A percentile compares a stretch with the other conserved stretches of the same genome.
phyloP scores from a whole-genome alignment of 441 rosid genomes.

The Pelargonium cotyledonis region DNA sequence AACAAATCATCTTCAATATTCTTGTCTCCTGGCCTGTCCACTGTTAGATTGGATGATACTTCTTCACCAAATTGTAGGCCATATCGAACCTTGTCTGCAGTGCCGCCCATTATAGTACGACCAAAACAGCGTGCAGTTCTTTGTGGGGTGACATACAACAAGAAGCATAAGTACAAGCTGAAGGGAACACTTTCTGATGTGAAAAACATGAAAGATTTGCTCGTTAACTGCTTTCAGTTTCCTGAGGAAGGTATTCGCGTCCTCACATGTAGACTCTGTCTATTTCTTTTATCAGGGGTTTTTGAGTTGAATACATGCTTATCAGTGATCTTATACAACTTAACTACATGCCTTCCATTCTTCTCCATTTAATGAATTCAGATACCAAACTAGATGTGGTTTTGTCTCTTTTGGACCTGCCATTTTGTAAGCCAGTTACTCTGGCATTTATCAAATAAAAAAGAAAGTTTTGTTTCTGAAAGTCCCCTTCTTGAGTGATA shows the following conservation, averaged over 20 bases:
- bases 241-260: constrained; percentile 17
- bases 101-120: background rate
- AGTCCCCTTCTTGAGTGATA: background rate
- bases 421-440: background rate
- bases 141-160: constrained; percentile 17
- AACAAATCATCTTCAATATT: background rate
- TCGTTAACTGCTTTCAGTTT: constrained; percentile 17
- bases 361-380: no score
- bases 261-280: constrained; percentile 18
- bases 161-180: constrained; percentile 19
- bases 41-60: background rate
- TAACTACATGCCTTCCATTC: no score
- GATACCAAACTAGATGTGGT: no score
- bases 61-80: background rate
- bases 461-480: background rate
- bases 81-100: background rate
- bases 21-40: background rate
- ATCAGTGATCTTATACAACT: constrained; percentile 26
- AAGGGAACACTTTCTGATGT: constrained; percentile 22
- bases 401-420: background rate
- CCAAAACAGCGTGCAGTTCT: constrained; percentile 21
- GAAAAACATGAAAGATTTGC: constrained; percentile 21
- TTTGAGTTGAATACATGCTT: constrained; percentile 3
- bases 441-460: background rate
- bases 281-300: background rate